Evolutionary conservation across 768 basidiomycete genomes (phyloP), one percentile per base, ranked within the genome.

Genomic region (Hericium erinaceus): DNA sequence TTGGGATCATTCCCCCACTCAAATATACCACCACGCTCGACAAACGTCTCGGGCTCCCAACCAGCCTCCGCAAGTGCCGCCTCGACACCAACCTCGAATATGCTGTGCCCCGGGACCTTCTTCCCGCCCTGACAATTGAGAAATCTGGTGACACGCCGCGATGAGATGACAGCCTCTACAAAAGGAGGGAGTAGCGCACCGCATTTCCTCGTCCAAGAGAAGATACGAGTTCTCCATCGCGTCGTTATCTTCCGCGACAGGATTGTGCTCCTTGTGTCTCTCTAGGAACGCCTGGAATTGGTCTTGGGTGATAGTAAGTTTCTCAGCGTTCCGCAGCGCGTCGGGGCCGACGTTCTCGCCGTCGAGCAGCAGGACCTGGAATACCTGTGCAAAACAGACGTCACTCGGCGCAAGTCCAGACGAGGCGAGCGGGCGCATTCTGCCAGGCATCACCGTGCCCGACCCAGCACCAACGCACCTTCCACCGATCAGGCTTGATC

Each of bases 81-180:
- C n/a, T 64, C 53, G 12, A 65, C 66, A 28, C 66, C 66, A 1
- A 66, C 66, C n/a, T 64, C 58, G 22, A 67, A 59, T 40, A 66
- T 54, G n/a, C 64, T 65, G 4, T 62, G 53, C 18, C 66, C 66
- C 11, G 64, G 62, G 10, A 44, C 46, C 55, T 67, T 68, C 26
- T 57, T 56, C 13, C 66, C 67, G 12, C 57, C 58, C 28, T 54
- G 49, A 57, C 64, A 65, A 52, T 66, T 64, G 13, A 67, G 49
- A 33, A 67, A 67, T 39, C 66, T 66, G 54, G 16, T 20, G 40
- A 22, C 28, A 4, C 28, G 28, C 28, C 28, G 28, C 5, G 28
- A 33, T 33, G 28, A 33, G 28, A 33, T 33, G 28, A 33, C 28
- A 33, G 28, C 28, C 28, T 33, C 28, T 33, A 4, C 28, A 4